Percentiles rank a stretch among this genome's conserved stretches.
These are phyloP conservation scores for Gracilaria domingensis DNA, from an alignment of 23 red algal species.

Conservation along the genomic window DNA sequence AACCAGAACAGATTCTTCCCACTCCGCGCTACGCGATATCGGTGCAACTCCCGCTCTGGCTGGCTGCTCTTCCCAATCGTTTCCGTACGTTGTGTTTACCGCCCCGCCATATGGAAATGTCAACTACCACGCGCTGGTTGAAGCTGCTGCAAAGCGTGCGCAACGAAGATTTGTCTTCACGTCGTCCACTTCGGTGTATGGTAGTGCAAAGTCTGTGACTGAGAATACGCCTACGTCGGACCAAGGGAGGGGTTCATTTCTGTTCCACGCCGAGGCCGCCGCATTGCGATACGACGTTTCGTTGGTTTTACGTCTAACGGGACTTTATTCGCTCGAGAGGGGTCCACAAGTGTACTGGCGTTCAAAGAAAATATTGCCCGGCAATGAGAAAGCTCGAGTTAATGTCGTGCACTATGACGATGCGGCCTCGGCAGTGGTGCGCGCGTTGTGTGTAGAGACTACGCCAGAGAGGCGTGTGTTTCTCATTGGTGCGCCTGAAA, in stretches of 20 bases:
- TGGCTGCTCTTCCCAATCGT: not conserved
- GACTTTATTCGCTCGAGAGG: constrained; percentile 78
- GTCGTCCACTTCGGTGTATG: constrained; percentile 75
- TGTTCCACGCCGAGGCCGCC: constrained; percentile 37
- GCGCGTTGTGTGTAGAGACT: constrained; percentile 4
- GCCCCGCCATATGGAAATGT: constrained; percentile 44
- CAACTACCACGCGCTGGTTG: constrained; percentile 54
- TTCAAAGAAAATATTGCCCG: not conserved
- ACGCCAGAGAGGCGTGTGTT: constrained; percentile 20
- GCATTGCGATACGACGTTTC: constrained; percentile 27
- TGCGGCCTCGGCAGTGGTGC: constrained; percentile 78
- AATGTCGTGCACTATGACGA: constrained; percentile 90
- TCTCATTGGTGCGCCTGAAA: constrained; percentile 47
- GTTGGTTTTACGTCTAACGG: constrained; percentile 78
- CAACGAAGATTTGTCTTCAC: constrained; percentile 75
- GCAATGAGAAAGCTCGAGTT: constrained; percentile 39
- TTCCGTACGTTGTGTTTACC: constrained; percentile 80
- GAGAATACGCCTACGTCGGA: constrained; percentile 30
- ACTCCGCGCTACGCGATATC: constrained; percentile 33
- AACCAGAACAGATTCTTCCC: constrained; percentile 54
- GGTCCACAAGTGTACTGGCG: constrained; percentile 84
- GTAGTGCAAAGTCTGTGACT: not conserved
- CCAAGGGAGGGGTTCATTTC: constrained; percentile 19
- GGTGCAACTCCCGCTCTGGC: constrained; percentile 48
- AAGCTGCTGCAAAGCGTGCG: constrained; percentile 31